These are phyloP conservation scores for Staphylotrichum tortipilum DNA, from an alignment of 495 filamentous ascomycete species.

Conservation along the genomic window DNA sequence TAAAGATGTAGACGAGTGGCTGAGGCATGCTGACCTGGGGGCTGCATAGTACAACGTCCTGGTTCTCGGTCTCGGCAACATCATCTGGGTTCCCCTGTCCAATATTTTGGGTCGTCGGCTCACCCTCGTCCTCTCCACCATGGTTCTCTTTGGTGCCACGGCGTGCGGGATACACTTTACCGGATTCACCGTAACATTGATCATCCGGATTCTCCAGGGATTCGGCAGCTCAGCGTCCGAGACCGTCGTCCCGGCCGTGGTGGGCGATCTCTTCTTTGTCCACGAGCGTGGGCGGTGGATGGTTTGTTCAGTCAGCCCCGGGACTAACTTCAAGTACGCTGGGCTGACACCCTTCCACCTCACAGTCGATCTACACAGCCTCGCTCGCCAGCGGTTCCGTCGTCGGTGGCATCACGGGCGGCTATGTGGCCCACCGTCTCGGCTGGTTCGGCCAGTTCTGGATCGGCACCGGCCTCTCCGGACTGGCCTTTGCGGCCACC, in stretches of 20 bases:
- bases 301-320: slow-evolving; percentile 15
- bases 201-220: slow-evolving; percentile 41
- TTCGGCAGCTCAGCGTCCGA: slow-evolving; percentile 48
- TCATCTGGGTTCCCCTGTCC: slow-evolving; percentile 49
- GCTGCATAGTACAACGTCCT: slow-evolving; percentile 20
- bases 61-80: slow-evolving; percentile 20
- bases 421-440: slow-evolving; percentile 36
- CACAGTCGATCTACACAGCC: slow-evolving; percentile 44
- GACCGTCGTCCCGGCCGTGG: slow-evolving; percentile 46
- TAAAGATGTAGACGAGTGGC: too few relatives aligned
- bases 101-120: slow-evolving; percentile 49
- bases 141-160: slow-evolving; percentile 38
- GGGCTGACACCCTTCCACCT: not conserved
- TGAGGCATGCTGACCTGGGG: not conserved
- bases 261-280: slow-evolving; percentile 46
- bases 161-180: slow-evolving; percentile 37
- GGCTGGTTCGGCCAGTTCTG: slow-evolving; percentile 40
- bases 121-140: slow-evolving; percentile 41
- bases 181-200: slow-evolving; percentile 34
- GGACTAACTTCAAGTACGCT: not conserved
- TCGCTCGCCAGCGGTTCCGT: slow-evolving; percentile 45
- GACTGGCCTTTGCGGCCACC: slow-evolving; percentile 10
- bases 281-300: slow-evolving; percentile 43
- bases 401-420: slow-evolving; percentile 39
- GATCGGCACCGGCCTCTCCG: slow-evolving; percentile 36